A percentile compares a stretch with the other conserved stretches of the same genome.
Conservation (phyloP, 2,329 filamentous ascomycete genomes). For the Chrysoporthe cubensis region DNA sequence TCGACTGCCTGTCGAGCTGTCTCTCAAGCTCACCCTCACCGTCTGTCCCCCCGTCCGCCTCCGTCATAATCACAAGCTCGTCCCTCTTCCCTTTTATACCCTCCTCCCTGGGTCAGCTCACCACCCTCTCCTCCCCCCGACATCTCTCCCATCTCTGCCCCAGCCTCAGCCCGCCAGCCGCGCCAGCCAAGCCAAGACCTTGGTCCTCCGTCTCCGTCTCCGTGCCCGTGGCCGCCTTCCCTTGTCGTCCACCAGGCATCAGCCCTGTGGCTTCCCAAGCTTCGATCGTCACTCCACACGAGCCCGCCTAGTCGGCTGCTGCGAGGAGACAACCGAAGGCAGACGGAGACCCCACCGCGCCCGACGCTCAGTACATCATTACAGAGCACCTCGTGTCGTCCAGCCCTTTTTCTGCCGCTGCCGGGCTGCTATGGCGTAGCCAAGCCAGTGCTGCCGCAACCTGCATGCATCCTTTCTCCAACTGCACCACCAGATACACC, state of each 20-base stretch:
- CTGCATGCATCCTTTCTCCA: constrained; percentile 8
- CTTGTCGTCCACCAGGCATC: constrained; percentile 17
- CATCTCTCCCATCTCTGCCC: background rate
- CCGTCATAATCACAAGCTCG: constrained; percentile 10
- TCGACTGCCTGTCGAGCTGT: too few species aligned
- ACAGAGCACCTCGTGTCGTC: background rate
- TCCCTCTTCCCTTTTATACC: background rate
- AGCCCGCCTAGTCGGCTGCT: constrained; percentile 2
- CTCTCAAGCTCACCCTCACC: constrained; percentile 10
- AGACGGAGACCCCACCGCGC: constrained; percentile 10
- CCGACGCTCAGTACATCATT: constrained; percentile 2
- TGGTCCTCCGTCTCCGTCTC: background rate
- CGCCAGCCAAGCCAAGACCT: too few species aligned
- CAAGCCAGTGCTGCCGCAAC: background rate
- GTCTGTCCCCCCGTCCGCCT: background rate
- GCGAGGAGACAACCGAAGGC: constrained; percentile 13
- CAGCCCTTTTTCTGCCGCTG: constrained; percentile 5
- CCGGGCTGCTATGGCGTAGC: constrained; percentile 10
- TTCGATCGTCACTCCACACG: constrained; percentile 3
- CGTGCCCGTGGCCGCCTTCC: background rate
- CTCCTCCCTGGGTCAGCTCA: background rate
- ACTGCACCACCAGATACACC: constrained; percentile 6
- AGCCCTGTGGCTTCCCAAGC: constrained; percentile 18
- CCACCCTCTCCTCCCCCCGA: background rate
- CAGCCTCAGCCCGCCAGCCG: background rate